Base-by-base conservation (phyloP, 2,329 filamentous ascomycete genomes). In the Cladobotryum protrusum region DNA sequence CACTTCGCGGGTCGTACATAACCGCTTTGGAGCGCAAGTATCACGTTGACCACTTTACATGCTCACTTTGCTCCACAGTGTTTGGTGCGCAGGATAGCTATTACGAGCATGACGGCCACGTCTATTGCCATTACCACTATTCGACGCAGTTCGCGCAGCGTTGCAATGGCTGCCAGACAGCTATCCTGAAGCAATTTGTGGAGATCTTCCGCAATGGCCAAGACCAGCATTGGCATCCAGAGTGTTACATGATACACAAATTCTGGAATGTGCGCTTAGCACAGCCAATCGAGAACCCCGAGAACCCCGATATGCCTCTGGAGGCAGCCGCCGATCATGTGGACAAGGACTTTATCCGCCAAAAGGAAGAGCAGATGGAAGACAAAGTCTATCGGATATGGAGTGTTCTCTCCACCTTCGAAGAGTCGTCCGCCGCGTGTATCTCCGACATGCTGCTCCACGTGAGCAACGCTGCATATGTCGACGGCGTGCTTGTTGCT, bases 191-290 rank as follows among this genome's bases (percentile, higher is more conserved):
- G 72, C 93, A 99, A 67, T 99, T 99, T 67, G 93, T 99, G 54
- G 93, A 99, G 69, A 97, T 99, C 54, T 99, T 91, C 70, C 86
- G 93, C 59, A 97, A 97, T 68, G 92, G 92, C 2, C 88, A 96
- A 66, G 96, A 97, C 64, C 93, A 99, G 64, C 93, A 99, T 67
- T 99, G 93, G 93, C 93, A 99, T 65, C 93, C 93, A 2, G 93
- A 99, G 70, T 99, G 93, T 69, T 99, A 99, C 70, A 99, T 99
- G 93, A 99, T 99, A 55, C 93, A 99, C 73, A 99, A 99, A 64
- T 99, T 97, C 70, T 99, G 93, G 93, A 99, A 97, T 65, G 93
- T 99, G 52, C 85, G 93, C 46, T 75, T 99, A 35, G 82, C 83
- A 11, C 78, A 83, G 20, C 75, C 79, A 11, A 76, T 78, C 37